Evolutionary conservation across 495 filamentous ascomycete species (phyloP).

Genomic region (Apiosordaria backusii): DNA sequence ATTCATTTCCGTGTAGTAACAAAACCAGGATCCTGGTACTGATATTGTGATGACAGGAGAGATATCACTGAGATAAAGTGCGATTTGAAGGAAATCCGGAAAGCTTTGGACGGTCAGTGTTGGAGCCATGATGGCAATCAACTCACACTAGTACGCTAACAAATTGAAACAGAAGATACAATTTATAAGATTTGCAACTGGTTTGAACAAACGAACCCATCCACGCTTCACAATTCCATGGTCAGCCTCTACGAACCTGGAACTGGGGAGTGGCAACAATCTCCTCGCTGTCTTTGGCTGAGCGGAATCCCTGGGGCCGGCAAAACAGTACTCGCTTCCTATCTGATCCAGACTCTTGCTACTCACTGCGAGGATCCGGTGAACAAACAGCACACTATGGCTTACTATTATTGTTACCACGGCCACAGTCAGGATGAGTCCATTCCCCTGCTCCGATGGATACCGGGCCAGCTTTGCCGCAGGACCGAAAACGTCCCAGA

Average conservation of each 20-base stretch:
- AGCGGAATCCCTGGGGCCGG: conserved; percentile 41
- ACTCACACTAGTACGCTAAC: neutral
- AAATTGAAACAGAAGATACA: no score
- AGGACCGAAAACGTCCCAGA: conserved; percentile 23
- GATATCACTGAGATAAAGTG: neutral
- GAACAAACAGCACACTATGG: neutral
- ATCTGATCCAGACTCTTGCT: conserved; percentile 28
- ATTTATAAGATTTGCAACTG: neutral
- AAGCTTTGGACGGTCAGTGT: neutral
- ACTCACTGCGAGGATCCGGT: conserved; percentile 20
- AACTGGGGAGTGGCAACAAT: conserved; percentile 27
- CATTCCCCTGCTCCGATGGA: conserved; percentile 28
- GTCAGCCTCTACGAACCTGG: conserved; percentile 19
- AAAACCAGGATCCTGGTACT: neutral
- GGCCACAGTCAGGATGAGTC: conserved; percentile 36
- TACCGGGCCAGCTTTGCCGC: conserved; percentile 31
- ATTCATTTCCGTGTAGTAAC: neutral
- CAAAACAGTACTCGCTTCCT: conserved; percentile 38
- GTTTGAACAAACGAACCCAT: conserved; percentile 4
- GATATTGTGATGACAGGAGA: neutral
- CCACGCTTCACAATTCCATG: conserved; percentile 18
- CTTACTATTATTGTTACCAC: conserved; percentile 40
- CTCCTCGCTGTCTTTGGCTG: conserved; percentile 32
- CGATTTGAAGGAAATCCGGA: neutral
- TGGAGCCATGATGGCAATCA: neutral